These are phyloP conservation scores for Platanus orientalis DNA, from an alignment of 164 flowering plant species.

Conservation along the genomic window DNA sequence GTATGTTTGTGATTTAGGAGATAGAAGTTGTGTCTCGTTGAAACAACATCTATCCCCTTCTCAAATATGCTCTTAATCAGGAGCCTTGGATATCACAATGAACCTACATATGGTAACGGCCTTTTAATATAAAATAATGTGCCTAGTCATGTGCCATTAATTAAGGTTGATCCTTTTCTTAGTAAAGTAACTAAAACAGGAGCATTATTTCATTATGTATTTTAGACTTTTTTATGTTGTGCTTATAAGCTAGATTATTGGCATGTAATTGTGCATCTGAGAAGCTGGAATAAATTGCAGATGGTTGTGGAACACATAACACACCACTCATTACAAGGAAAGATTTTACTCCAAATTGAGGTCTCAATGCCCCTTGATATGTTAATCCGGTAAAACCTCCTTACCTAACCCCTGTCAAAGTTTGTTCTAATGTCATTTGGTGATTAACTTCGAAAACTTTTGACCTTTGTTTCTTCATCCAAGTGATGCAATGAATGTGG, in stretches of 20 bases:
- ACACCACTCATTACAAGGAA: conserved; percentile 60
- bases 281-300: conserved; percentile 34
- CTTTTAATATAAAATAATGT: no score
- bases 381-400: conserved; percentile 42
- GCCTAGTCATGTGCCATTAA: no score
- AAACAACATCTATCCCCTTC: no score
- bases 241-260: neutral
- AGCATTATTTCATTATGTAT: no score
- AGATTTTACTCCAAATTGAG: conserved; percentile 59
- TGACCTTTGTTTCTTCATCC: neutral
- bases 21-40: no score
- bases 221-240: no score
- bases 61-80: no score
- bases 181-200: no score
- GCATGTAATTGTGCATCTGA: neutral
- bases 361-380: conserved; percentile 65
- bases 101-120: no score
- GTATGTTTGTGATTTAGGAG: no score
- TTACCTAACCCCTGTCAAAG: neutral
- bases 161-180: no score
- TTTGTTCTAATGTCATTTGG: neutral
- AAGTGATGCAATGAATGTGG: conserved; percentile 71
- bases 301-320: conserved; percentile 58
- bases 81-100: no score
- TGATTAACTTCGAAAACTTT: neutral